Conservation (phyloP, 768 basidiomycete species). For the Auricularia heimuer region DNA sequence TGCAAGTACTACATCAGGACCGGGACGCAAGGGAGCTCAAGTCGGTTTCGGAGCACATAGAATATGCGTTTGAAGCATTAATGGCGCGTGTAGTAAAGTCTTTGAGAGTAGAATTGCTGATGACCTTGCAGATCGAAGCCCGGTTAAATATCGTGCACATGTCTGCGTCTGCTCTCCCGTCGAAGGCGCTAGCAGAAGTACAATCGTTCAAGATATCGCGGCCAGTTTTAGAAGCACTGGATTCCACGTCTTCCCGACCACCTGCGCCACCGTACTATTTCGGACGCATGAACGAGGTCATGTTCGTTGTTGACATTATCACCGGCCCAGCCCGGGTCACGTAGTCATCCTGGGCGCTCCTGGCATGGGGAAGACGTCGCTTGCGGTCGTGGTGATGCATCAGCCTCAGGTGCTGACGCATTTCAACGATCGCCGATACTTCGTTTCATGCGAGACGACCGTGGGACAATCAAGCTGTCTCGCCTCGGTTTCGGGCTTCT, state of each 20-base stretch:
- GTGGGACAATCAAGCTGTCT: neutral
- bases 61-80: neutral
- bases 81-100: neutral
- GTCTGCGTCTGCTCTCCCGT: neutral
- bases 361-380: conserved; percentile 32
- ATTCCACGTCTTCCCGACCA: neutral
- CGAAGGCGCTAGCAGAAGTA: neutral
- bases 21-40: neutral
- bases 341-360: conserved; percentile 19
- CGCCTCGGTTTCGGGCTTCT: neutral
- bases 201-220: neutral
- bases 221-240: no score
- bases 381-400: conserved; percentile 25
- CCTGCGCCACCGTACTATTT: neutral
- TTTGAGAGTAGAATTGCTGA: neutral
- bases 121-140: neutral
- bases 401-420: conserved; percentile 13
- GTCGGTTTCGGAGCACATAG: neutral
- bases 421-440: conserved; percentile 19
- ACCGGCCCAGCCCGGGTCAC: neutral
- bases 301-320: neutral
- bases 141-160: neutral
- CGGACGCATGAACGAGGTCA: neutral
- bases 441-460: conserved; percentile 25
- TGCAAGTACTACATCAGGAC: neutral